Evolutionary conservation across 257 asterid species (phyloP), one percentile per base, ranked within the genome.

Genomic region (Capsicum pubescens): DNA sequence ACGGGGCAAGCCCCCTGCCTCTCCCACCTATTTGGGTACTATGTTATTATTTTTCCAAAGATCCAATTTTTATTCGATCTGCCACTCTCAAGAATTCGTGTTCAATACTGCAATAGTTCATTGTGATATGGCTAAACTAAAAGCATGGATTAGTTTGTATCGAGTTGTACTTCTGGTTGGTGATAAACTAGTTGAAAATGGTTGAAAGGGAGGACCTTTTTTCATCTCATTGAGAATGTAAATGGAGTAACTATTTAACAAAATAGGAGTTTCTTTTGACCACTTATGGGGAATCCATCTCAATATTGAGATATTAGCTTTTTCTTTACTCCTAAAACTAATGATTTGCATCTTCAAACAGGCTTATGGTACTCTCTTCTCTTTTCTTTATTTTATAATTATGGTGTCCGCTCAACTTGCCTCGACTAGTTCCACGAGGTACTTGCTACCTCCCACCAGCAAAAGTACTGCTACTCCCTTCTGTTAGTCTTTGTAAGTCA

Each of bases 201-300:
- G 72, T 66, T 12, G 35, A 66, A 68, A 68, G 1, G 26, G 54
- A 39, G 54, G 77, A 39, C 26, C 54, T 15, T 67, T 67, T 39
- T 39, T 67, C 54, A 39, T 15, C 77, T 39, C 0, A 21, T 7
- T 66, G 48, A 32, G 46, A 66, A 35, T 66, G 61, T 74, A 50
- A 74, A 19, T 4, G 32, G 54, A 69, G 55, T 3, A 19, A 2
- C 4, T 50, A 48, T 50, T 21, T 50, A 50, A 12, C 48, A 12
- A 36, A 76, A 14, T 76, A 52, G 58, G 63, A 76, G 46, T 52
- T 52, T 2, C 80, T 72, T 76, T 76, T 21, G 42, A 76, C 81
- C 63, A 6, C 15, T 70, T 7, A 7, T 44, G 5, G 11, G 44
- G 36, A 50, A 48, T 4, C 80, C 60, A 48, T 72, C 42, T 48